Conservation (phyloP, 2,329 filamentous ascomycete species). For the Curvularia sp. region DNA sequence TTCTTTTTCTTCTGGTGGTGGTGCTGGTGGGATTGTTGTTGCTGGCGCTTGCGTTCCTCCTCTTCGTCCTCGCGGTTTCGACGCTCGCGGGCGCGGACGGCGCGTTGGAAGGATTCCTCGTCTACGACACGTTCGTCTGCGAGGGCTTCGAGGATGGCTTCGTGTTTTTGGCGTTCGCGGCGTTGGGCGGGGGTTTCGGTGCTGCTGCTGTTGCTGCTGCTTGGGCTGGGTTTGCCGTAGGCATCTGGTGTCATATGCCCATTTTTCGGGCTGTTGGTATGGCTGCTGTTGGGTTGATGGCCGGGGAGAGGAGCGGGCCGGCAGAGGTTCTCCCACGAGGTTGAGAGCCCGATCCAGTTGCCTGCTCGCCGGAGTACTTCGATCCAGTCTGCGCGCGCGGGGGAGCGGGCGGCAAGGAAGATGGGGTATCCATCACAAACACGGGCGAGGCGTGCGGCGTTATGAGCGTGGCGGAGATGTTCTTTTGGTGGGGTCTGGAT, state of each 20-base stretch:
- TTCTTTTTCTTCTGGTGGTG: not conserved
- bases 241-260: constrained; percentile 5
- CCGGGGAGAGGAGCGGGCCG: constrained; percentile 54
- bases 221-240: not conserved
- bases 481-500: constrained; percentile 80
- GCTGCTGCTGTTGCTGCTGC: constrained; percentile 2
- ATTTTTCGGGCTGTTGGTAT: not conserved
- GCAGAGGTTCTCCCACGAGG: constrained; percentile 76
- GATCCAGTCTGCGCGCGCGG: constrained; percentile 79
- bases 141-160: constrained; percentile 71
- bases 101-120: constrained; percentile 69
- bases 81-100: constrained; percentile 67
- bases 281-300: constrained; percentile 12
- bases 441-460: constrained; percentile 76
- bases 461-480: constrained; percentile 79
- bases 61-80: constrained; percentile 64
- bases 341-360: constrained; percentile 72
- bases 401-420: constrained; percentile 74
- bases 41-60: constrained; percentile 35
- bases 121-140: constrained; percentile 73
- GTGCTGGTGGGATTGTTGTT: not conserved
- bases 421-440: constrained; percentile 81
- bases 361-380: constrained; percentile 72
- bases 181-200: constrained; percentile 62
- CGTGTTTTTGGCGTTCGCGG: constrained; percentile 66